Evolutionary conservation across 164 flowering plant species (phyloP), one percentile per base, ranked within the genome.

Genomic region (Macadamia tetraphylla): DNA sequence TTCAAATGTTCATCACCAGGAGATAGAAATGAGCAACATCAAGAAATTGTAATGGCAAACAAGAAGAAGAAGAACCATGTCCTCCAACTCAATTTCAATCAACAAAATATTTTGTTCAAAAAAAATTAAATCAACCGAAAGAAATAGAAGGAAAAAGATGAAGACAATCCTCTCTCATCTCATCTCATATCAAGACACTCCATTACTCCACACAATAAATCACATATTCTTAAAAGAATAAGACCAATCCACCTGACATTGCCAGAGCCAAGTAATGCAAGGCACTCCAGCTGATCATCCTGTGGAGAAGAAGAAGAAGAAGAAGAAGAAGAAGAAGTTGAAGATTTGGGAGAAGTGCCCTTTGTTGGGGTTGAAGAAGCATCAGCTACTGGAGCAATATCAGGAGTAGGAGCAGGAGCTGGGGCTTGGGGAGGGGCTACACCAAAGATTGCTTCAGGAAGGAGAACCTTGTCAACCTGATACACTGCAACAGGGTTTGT

Each of bases 361-460:
- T n/a, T 74, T 6, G 48, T 12, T 2, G 9, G 23, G 1, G 7
- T 70, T 13, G 79, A 1, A 7, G 92, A 87, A 52, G 83, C 0
- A 74, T 88, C 92, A 0, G 93, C 84, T 30, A 70, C 67, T 0
- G 91, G 88, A 29, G 77, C 72, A 58, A 56, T 65, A 12, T 80
- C 90, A 6, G 92, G 88, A 15, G 88, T 77, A 0, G 97, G 94
- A 4, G 92, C 92, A 0, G 98, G 97, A 18, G 96, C 87, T 0
- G 90, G 84, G 4, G 81, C 77, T 6, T 90, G 90, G 3, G 97
- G 94, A 2, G 90, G 87, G 40, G 90, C 85, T 5, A 87, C 79
- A 2, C 98, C 98, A 62, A 91, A 91, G 66, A 94, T 88, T 0
- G 93, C 93, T 69, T 84, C 84, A 0, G 96, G 98, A 31, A 94